Conservation (phyloP, 2,329 filamentous ascomycete species). For the Fusarium luffae region DNA sequence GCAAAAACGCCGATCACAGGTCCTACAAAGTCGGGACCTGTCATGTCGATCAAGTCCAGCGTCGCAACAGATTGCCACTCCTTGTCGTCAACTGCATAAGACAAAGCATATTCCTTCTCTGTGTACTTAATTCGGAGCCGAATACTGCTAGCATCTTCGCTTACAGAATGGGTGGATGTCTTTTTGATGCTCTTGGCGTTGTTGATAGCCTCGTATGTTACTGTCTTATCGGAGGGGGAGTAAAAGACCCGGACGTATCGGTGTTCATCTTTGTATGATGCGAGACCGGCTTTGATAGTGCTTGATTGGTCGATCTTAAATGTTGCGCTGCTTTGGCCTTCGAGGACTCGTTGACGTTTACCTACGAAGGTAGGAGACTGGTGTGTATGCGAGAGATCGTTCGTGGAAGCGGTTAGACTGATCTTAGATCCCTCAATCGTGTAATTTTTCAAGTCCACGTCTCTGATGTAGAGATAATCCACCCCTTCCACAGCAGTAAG, state of each 20-base stretch:
- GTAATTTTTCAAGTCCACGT: slow-evolving; percentile 7
- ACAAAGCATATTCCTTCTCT: slow-evolving; percentile 4
- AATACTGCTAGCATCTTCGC: neutral
- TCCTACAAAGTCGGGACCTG: slow-evolving; percentile 19
- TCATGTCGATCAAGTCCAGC: slow-evolving; percentile 16
- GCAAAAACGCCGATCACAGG: slow-evolving; percentile 20
- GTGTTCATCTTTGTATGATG: slow-evolving; percentile 15
- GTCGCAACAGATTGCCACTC: slow-evolving; percentile 4
- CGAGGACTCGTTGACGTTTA: slow-evolving; percentile 12
- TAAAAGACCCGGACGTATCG: slow-evolving; percentile 5
- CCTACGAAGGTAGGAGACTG: slow-evolving; percentile 13
- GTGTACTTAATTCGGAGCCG: slow-evolving; percentile 13
- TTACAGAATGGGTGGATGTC: neutral
- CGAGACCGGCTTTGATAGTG: neutral
- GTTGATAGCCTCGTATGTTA: neutral
- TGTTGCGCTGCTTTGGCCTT: neutral
- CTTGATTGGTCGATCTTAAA: neutral
- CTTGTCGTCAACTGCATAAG: neutral
- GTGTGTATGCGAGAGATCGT: slow-evolving; percentile 1
- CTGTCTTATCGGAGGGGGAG: neutral
- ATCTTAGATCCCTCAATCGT: slow-evolving; percentile 1
- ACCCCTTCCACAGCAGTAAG: slow-evolving; percentile 3
- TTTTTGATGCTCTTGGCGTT: slow-evolving; percentile 4
- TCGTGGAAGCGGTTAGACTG: neutral
- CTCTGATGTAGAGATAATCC: slow-evolving; percentile 16